Evolutionary conservation across 2,329 filamentous ascomycete genomes (phyloP).

Genomic region (Pseudogymnoascus sp.): DNA sequence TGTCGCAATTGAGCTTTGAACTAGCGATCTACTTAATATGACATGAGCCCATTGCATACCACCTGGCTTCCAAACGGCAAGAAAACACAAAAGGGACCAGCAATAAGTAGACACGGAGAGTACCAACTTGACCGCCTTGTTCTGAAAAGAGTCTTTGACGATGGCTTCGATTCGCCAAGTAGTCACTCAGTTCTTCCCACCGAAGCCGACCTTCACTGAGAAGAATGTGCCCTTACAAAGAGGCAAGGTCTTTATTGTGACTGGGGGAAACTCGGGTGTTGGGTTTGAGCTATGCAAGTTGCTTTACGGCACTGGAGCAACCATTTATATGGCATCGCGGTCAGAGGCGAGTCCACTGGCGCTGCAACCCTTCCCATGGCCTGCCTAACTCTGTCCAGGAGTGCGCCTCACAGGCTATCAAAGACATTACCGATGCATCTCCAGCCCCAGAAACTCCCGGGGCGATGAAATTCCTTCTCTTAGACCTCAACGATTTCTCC

Average conservation of each 20-base stretch:
- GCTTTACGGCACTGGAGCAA: slow-evolving; percentile 41
- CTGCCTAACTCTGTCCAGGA: slow-evolving; percentile 8
- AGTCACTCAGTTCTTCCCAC: slow-evolving; percentile 25
- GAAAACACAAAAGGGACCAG: not conserved
- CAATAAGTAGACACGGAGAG: not conserved
- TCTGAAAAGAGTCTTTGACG: not conserved
- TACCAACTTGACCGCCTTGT: not conserved
- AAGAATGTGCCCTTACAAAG: slow-evolving; percentile 31
- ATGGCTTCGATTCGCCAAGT: not conserved
- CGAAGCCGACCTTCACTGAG: slow-evolving; percentile 35
- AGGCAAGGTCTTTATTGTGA: slow-evolving; percentile 37
- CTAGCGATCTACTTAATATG: not conserved
- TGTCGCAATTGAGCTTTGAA: not conserved
- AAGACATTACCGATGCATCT: slow-evolving; percentile 27
- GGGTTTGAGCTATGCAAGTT: slow-evolving; percentile 40
- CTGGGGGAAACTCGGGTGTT: slow-evolving; percentile 28
- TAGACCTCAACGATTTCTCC: slow-evolving; percentile 29
- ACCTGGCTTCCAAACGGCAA: not conserved
- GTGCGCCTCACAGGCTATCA: slow-evolving; percentile 34
- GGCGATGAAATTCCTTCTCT: slow-evolving; percentile 29
- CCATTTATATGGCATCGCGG: slow-evolving; percentile 41
- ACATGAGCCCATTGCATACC: not conserved
- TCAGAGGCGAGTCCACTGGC: slow-evolving; percentile 15
- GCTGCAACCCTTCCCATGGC: not conserved
- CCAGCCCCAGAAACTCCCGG: slow-evolving; percentile 27